Base-by-base conservation (phyloP, 129 eudicot species). In the Deinandra increscens region DNA sequence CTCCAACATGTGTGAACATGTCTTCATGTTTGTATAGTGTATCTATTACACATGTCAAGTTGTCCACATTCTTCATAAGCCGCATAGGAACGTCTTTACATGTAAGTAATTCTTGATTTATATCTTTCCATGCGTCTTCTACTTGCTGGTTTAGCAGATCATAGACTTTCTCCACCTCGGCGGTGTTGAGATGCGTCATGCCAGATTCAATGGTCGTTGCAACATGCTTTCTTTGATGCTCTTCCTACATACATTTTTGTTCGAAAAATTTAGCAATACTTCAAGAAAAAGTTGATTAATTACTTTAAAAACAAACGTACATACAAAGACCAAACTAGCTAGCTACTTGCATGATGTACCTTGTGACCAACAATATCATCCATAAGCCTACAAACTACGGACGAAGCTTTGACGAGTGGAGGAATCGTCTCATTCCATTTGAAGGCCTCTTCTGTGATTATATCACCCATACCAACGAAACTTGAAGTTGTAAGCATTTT, bases 231-330 rank as follows among this genome's bases (percentile, higher is more conserved):
- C 59, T 51, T 51, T 17, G 31, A 18, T 51, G 23, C 0, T 51
- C 59, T 20, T 51, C 59, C 59, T 51, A 51, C 59, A 18, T 51
- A n/a, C n/a, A n/a, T n/a, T n/a, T n/a, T n/a, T n/a, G n/a, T n/a
- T n/a, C n/a, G n/a, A n/a, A n/a, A n/a, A n/a, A n/a, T n/a, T n/a
- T n/a, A n/a, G n/a, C n/a, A n/a, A n/a, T n/a, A n/a, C n/a, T n/a
- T n/a, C n/a, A n/a, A n/a, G n/a, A 5, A 34, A 6, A 34, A 6
- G 38, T 34, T 34, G 5, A 43, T 0, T 10, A n/a, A n/a, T n/a
- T n/a, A n/a, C n/a, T n/a, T n/a, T n/a, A n/a, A n/a, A n/a, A n/a
- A n/a, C n/a, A n/a, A n/a, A n/a, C n/a, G n/a, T n/a, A n/a, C n/a
- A n/a, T n/a, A n/a, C n/a, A n/a, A n/a, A n/a, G n/a, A n/a, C n/a